Percentiles rank a stretch among this genome's conserved stretches.
Conservation (phyloP, 2,329 filamentous ascomycete species). For the Fusarium aywerte region DNA sequence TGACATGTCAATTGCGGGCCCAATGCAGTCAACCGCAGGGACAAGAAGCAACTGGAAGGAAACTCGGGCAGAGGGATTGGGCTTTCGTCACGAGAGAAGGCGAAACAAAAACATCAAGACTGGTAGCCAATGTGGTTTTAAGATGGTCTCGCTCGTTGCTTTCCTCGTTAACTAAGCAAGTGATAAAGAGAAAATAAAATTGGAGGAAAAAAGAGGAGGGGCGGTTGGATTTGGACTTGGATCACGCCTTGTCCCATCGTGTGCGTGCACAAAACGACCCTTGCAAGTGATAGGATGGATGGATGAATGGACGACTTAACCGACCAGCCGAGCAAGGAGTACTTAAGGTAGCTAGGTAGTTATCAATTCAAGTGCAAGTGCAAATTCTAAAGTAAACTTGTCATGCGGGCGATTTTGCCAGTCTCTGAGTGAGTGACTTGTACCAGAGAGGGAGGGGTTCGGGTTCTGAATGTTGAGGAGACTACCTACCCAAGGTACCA, state of each 20-base stretch:
- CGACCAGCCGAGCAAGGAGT: constrained; percentile 8
- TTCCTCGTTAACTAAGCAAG: constrained; percentile 3
- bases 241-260: constrained; percentile 30
- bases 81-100: constrained; percentile 1
- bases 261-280: constrained; percentile 29
- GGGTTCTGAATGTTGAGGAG: constrained; percentile 18
- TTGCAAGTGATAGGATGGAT: constrained; percentile 21
- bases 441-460: constrained; percentile 13
- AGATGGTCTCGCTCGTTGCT: constrained; percentile 11
- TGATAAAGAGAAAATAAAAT: constrained; percentile 6
- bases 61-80: background rate
- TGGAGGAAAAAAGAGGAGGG: constrained; percentile 14
- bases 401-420: constrained; percentile 17
- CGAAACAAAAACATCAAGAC: constrained; percentile 6
- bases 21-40: constrained; percentile 37
- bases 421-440: constrained; percentile 11
- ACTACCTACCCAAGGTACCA: background rate
- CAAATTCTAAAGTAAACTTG: constrained; percentile 7
- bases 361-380: constrained; percentile 4
- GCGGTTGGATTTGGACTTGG: constrained; percentile 8
- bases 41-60: constrained; percentile 24
- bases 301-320: constrained; percentile 5
- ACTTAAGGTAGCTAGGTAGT: background rate
- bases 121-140: background rate
- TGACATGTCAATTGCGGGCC: constrained; percentile 39